Base-by-base conservation (phyloP, 345 rosid genomes). In the Mangifera indica region DNA sequence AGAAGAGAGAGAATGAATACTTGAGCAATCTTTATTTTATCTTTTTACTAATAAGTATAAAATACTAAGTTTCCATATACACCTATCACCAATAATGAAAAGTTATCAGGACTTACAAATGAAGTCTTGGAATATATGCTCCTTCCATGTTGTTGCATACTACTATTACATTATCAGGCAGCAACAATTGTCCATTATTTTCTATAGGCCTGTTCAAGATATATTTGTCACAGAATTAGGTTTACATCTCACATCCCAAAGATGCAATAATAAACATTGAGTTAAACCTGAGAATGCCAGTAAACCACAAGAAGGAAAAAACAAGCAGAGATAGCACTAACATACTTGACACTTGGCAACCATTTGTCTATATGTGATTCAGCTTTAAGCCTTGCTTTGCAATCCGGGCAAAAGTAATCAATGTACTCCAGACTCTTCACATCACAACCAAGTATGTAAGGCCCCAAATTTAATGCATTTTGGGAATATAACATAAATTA, bases 91-190 rank as follows among this genome's bases (percentile, higher is more conserved):
- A 20, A 48, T 15, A 68, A 15, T 37, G 20, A 17, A 48, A 64
- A 70, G 63, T 29, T 63, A 37, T 54, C 21, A 53, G 57, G 64
- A 70, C 98, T 83, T 85, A 95, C 99, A 74, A 73, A 79, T 92
- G 98, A 82, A 86, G 78, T 49, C 84, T 84, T 66, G 88, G 90
- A 67, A 95, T 53, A 82, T 91, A 95, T 32, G 83, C 82, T 70
- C 99, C 99, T 82, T 95, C 98, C 93, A 95, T 79, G 71, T 97
- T 91, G 76, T 95, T 92, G 92, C 98, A 95, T 65, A 91, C 86
- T 56, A 95, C 99, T 73, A 85, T 76, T 69, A 95, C 62, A 76
- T 85, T 83, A 78, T 88, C 86, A 66, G 88, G 86, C 48, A 73
- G 80, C 72, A 74, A 71, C 69, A 79, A 42, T 74, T 80, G 76